These are phyloP conservation scores for Ensete glaucum DNA, from an alignment of 176 grass and related monocot genomes.

Conservation along the genomic window DNA sequence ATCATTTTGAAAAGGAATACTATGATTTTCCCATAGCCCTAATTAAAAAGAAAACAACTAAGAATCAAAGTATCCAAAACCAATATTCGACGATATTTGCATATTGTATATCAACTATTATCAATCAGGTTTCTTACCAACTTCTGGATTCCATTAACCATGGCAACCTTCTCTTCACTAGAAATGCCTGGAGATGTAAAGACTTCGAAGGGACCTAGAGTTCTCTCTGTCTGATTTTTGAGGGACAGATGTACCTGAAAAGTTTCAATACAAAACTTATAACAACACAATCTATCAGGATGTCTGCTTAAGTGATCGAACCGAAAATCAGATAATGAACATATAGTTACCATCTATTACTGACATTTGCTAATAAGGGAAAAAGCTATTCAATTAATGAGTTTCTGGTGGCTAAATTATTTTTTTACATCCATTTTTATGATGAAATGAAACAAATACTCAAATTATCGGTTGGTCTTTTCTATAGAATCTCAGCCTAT, in stretches of 20 bases:
- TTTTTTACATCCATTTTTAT: too few relatives aligned
- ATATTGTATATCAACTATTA: background rate
- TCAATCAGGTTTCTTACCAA: slow-evolving; percentile 49
- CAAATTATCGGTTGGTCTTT: too few relatives aligned
- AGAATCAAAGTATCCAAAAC: too few relatives aligned
- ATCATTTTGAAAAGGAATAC: too few relatives aligned
- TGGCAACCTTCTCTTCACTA: slow-evolving; percentile 55
- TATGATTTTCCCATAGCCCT: too few relatives aligned
- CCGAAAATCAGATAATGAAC: background rate
- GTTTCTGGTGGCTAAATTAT: too few relatives aligned
- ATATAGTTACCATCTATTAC: too few relatives aligned
- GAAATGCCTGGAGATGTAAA: slow-evolving; percentile 51
- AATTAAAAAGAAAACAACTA: too few relatives aligned
- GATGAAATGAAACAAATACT: too few relatives aligned
- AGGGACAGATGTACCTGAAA: slow-evolving; percentile 75
- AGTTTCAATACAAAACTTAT: background rate
- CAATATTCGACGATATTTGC: too few relatives aligned
- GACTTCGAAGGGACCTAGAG: slow-evolving; percentile 93
- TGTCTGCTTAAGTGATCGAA: background rate
- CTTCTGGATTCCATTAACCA: slow-evolving; percentile 91
- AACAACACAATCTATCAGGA: background rate
- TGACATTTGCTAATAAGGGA: background rate
- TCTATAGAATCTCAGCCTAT: too few relatives aligned
- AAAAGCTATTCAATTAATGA: background rate
- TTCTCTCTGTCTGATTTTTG: slow-evolving; percentile 75